phyloP scores from a whole-genome alignment of 1,139 yeast genomes.

The Zygoascus sp. region DNA sequence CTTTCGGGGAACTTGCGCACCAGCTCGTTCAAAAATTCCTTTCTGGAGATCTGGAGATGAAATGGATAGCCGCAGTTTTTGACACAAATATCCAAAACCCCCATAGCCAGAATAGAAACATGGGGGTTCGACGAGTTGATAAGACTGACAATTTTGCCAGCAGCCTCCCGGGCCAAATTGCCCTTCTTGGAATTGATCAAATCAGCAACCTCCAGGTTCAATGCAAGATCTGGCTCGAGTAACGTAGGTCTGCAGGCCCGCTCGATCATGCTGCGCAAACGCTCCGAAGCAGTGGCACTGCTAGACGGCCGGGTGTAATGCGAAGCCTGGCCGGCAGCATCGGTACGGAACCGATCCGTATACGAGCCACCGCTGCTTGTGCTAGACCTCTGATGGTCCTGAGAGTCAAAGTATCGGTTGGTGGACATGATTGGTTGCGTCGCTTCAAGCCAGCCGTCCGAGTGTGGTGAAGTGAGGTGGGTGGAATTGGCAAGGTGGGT shows the following conservation, averaged over 20 bases:
- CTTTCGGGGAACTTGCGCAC: constrained; percentile 92
- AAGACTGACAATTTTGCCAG: constrained; percentile 78
- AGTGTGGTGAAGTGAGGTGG: too few species aligned
- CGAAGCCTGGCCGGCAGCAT: constrained; percentile 23
- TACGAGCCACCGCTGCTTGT: constrained; percentile 28
- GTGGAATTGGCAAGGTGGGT: too few species aligned
- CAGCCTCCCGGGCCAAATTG: constrained; percentile 87
- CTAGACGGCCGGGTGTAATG: constrained; percentile 16
- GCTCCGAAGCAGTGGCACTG: constrained; percentile 6
- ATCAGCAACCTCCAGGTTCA: constrained; percentile 91
- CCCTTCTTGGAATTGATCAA: constrained; percentile 91
- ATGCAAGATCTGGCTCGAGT: constrained; percentile 81
- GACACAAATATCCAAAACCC: constrained; percentile 78
- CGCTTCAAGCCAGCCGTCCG: too few species aligned
- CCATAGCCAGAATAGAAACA: constrained; percentile 56
- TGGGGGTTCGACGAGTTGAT: constrained; percentile 82
- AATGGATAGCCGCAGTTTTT: constrained; percentile 98
- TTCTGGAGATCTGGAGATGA: constrained; percentile 89
- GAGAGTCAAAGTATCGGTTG: constrained; percentile 19
- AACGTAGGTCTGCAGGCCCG: constrained; percentile 86
- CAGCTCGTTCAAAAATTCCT: constrained; percentile 88
- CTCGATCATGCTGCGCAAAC: constrained; percentile 35
- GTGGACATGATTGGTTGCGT: too few species aligned
- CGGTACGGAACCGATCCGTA: constrained; percentile 38
- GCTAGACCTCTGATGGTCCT: constrained; percentile 8